Base-by-base conservation (phyloP, 768 basidiomycete genomes). In the Tremella yokohamensis region DNA sequence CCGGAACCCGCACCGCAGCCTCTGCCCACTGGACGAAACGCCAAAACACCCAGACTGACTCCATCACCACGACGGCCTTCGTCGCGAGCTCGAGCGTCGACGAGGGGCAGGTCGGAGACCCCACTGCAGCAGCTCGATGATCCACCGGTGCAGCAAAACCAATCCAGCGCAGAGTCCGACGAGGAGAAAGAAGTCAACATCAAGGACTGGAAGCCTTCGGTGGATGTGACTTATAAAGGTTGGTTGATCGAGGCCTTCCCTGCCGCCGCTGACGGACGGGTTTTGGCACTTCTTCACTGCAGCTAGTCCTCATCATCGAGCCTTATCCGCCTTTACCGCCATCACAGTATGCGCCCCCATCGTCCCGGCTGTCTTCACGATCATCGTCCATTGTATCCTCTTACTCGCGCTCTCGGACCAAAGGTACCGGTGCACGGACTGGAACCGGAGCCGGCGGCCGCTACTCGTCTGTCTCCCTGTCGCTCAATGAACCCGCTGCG, bases 251-350 rank as follows among this genome's bases (percentile, higher is more conserved):
- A 2, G 26, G 45, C 6, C n/a, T 19, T 20, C 40, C n/a, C 25
- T 61, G 26, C 48, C 56, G 25, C 2, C 4, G 18, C 24, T 13
- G n/a, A 29, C n/a, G 13, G 22, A 20, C 19, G 74, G 75, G 75
- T 16, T 76, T 76, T 62, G 69, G 72, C 13, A 76, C 74, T 16
- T 70, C 71, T 4, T 73, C 75, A 8, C 53, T 73, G 11, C 75
- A 76, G 54, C 68, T 76, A 1, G 75, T 76, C 19, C 60, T 75
- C 7, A 74, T 76, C 44, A 60, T 76, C 45, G 75, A 76, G 44
- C 75, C 75, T 22, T 76, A 68, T 45, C 75, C 75, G n/a, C 65
- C 75, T 3, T 54, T 75, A 1, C 58, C 66, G 1, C 51, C 68
- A 11, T 56, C 60, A 0, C 34, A 66, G 11, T 70, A 73, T 47